Base-by-base conservation (phyloP, 345 rosid species). In the Trapa incisa region DNA sequence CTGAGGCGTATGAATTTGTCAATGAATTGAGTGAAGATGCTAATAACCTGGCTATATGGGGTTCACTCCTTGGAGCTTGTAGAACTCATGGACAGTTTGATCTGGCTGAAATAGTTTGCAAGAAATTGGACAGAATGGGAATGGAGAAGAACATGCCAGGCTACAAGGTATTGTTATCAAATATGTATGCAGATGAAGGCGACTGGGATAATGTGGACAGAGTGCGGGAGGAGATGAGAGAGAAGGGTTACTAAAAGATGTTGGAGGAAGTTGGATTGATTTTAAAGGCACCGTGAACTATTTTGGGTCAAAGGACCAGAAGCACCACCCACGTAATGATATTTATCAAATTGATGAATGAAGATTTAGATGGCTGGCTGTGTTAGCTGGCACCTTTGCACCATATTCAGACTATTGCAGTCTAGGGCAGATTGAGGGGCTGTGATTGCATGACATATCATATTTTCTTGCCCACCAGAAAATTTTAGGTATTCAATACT, bases 91-190 rank as follows among this genome's bases (percentile, higher is more conserved):
- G 83, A 67, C 75, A 80, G 71, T 71, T 75, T 70, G 89, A 86
- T 70, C 75, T 92, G 45, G 93, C 84, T 60, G 89, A 86, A 75
- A 67, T 74, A 68, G 83, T 89, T 66, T 81, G 86, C 14, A 76
- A 76, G 73, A 89, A 78, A 75, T 67, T 92, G 74, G 77, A 71
- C 72, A 75, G 79, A 71, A 47, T 86, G 75, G 88, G 76, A 69
- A 67, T 62, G 63, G 78, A 72, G 47, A 77, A 73, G 42, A 71
- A 70, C 67, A 64, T 65, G 57, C 71, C 87, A 6, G 96, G 98
- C 41, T 89, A 86, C 80, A 85, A 76, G 50, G 96, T 92, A 73
- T 71, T 92, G 83, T 92, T 92, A 41, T 92, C 98, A 67, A 92
- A 92, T 68, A 85, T 86, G 69, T 86, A 85, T 70, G 96, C 96